Base-by-base conservation (phyloP, 768 basidiomycete species). In the Rhizopogon rudus region DNA sequence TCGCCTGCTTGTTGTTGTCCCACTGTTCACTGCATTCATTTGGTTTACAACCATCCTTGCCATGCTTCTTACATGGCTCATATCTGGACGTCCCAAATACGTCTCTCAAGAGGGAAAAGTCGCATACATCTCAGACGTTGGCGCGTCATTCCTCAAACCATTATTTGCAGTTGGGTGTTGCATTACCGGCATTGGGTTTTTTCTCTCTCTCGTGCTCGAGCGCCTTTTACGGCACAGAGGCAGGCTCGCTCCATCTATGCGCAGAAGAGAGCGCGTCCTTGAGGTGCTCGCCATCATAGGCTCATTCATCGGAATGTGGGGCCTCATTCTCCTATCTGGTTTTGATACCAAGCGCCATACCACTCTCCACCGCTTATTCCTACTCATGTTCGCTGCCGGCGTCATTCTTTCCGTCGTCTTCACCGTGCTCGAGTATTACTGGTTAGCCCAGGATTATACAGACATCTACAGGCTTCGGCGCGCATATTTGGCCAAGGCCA, bases 101-200 rank as follows among this genome's bases (percentile, higher is more conserved):
- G 74, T 75, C 14, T 78, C 84, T 13, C 75, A 79, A 65, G 76
- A 82, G 39, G 78, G 78, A 20, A 67, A 68, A 1, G 81, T 89
- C 51, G 81, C 83, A n/a, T 89, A 86, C 67, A 89, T 91, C 46
- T 88, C 87, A 41, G 88, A 91, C 62, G 70, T 91, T 37, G 88
- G 85, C n/a, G 88, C 90, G 17, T 78, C 78, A 59, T 74, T 77
- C 51, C 72, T 91, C 43, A 91, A 91, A 65, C 89, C 90, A 3
- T 76, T 91, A 39, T 92, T 92, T 62, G 73, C 91, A 49, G 73
- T 77, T 14, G 84, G 83, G 6, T 85, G 83, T 60, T 71, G 74
- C 40, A 77, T 89, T 55, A 88, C 89, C 2, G 83, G 79, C 6
- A 68, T 80, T 3, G 73, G 77, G 0, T 88, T 91, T 67, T 71